These are phyloP conservation scores for Puccinia hordei DNA, from an alignment of 1,284 basidiomycete species.

Conservation along the genomic window DNA sequence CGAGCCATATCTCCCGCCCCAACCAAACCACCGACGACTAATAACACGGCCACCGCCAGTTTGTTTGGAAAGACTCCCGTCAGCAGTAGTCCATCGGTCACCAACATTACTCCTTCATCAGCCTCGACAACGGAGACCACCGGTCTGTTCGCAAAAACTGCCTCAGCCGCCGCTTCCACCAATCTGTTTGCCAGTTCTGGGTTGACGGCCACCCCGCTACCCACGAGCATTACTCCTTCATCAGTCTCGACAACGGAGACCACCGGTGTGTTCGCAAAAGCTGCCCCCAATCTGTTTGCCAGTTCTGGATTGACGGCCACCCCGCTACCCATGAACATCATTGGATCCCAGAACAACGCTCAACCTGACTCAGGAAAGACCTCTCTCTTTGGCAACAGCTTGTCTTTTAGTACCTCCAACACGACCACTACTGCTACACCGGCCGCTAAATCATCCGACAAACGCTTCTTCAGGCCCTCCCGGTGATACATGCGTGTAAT, in stretches of 20 bases:
- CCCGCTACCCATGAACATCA: neutral
- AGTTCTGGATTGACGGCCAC: neutral
- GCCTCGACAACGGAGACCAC: neutral
- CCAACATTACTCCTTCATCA: neutral
- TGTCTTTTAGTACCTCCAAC: neutral
- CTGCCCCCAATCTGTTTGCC: neutral
- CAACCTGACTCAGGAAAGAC: neutral
- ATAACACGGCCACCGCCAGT: neutral
- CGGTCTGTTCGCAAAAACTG: neutral
- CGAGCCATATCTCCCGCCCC: neutral
- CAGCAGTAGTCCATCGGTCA: neutral
- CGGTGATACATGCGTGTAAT: neutral
- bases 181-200: neutral
- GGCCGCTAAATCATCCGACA: neutral
- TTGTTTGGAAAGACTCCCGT: neutral
- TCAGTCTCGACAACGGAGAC: neutral
- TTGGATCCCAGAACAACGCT: neutral
- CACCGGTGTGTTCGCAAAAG: neutral
- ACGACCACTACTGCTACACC: neutral
- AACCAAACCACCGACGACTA: neutral
- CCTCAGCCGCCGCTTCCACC: neutral
- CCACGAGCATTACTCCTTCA: neutral
- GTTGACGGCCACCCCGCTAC: neutral
- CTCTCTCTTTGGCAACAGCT: neutral
- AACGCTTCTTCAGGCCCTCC: neutral